Evolutionary conservation across 305 asterid genomes (phyloP).

Genomic region (Solanum aculeatissimum): DNA sequence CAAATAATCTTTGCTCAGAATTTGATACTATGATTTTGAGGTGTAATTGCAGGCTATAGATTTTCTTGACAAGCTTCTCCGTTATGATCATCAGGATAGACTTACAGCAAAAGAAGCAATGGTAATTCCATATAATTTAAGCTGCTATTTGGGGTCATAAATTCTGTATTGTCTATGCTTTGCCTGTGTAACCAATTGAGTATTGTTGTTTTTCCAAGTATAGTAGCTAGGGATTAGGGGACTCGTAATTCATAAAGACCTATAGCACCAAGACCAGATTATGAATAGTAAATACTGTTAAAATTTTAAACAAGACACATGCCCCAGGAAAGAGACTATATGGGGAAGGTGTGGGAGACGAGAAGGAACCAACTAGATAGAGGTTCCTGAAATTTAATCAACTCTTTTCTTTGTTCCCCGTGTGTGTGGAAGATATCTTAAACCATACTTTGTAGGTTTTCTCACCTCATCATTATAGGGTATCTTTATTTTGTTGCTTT

Average conservation of each 20-base stretch:
- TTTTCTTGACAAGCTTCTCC: conserved; percentile 15
- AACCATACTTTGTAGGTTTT: neutral
- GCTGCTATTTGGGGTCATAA: neutral
- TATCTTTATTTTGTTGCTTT: neutral
- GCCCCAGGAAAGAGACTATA: neutral
- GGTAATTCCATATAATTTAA: conserved; percentile 3
- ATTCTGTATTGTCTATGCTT: neutral
- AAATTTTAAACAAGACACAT: neutral
- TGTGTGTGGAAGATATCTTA: neutral
- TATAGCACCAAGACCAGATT: neutral
- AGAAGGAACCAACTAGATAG: neutral
- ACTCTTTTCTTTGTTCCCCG: neutral
- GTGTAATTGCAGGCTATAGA: conserved; percentile 12
- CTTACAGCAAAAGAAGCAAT: conserved; percentile 21
- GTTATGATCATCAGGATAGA: conserved; percentile 19
- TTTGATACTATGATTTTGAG: neutral
- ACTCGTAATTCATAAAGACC: neutral
- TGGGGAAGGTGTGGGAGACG: neutral
- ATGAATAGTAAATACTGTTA: neutral
- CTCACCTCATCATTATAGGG: neutral
- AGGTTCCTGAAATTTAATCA: neutral
- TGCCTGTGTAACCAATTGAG: neutral
- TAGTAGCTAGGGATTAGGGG: neutral
- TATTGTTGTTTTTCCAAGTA: neutral
- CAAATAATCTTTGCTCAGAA: neutral